A percentile compares a stretch with the other conserved stretches of the same genome.
Conservation (phyloP, 169 alveolate genomes). For the Plasmodium reichenowi region DNA sequence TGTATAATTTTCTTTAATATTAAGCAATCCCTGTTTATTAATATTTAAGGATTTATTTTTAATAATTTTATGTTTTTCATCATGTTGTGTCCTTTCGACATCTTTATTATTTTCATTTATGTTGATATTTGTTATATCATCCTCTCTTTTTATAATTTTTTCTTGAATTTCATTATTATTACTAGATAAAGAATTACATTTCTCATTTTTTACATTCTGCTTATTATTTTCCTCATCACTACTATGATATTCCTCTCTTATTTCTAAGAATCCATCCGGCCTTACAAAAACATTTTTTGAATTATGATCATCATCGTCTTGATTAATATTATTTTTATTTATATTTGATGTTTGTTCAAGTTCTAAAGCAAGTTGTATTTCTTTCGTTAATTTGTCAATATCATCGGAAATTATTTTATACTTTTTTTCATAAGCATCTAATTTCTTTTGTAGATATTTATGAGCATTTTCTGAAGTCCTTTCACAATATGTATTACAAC, state of each 20-base stretch:
- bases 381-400: conserved; percentile 40
- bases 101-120: neutral
- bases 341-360: neutral
- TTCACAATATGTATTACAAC: conserved; percentile 63
- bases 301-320: neutral
- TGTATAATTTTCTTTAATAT: conserved; percentile 33
- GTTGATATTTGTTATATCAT: neutral
- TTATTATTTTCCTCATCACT: conserved; percentile 29
- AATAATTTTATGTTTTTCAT: neutral
- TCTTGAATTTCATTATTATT: neutral
- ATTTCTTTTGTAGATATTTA: conserved; percentile 15
- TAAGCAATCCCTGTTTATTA: conserved; percentile 52
- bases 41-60: conserved; percentile 28
- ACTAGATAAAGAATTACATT: neutral
- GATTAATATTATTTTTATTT: neutral
- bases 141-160: neutral
- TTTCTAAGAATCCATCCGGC: conserved; percentile 62
- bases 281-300: conserved; percentile 22
- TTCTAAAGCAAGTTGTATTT: conserved; percentile 46
- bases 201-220: neutral
- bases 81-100: neutral
- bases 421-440: conserved; percentile 29
- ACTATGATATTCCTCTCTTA: conserved; percentile 47
- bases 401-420: conserved; percentile 22
- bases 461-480: conserved; percentile 58